Evolutionary conservation across 164 flowering plant genomes (phyloP).

Genomic region (Macadamia tetraphylla): DNA sequence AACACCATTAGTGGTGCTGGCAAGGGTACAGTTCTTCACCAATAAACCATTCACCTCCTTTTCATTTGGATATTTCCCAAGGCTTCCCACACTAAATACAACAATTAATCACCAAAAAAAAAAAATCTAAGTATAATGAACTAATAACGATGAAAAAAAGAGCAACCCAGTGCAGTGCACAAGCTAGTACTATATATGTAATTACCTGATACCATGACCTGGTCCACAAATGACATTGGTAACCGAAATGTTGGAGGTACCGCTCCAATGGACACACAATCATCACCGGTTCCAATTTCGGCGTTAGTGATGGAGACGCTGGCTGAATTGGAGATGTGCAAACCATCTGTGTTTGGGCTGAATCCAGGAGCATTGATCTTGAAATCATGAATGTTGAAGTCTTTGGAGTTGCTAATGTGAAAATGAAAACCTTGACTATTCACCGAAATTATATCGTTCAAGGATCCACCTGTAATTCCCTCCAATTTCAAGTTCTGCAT

Average conservation of each 20-base stretch:
- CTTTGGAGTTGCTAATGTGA: slow-evolving; percentile 8
- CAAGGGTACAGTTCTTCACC: slow-evolving; percentile 28
- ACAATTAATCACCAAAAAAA: too few relatives aligned
- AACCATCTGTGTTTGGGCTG: slow-evolving; percentile 43
- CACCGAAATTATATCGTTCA: slow-evolving; percentile 23
- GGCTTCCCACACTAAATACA: slow-evolving; percentile 32
- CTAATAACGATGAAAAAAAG: too few relatives aligned
- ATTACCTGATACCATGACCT: slow-evolving; percentile 36
- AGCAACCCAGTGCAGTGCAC: too few relatives aligned
- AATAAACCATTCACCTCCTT: slow-evolving; percentile 22
- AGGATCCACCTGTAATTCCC: slow-evolving; percentile 18
- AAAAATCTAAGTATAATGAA: too few relatives aligned
- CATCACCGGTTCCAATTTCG: slow-evolving; percentile 27
- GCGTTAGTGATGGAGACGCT: slow-evolving; percentile 17
- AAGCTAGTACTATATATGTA: too few relatives aligned
- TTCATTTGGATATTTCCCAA: slow-evolving; percentile 32
- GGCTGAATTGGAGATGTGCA: slow-evolving; percentile 18
- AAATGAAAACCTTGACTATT: slow-evolving; percentile 46
- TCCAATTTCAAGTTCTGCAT: slow-evolving; percentile 30
- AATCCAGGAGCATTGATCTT: slow-evolving; percentile 37
- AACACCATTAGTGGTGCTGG: slow-evolving; percentile 32
- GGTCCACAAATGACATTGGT: slow-evolving; percentile 23
- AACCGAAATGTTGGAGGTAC: slow-evolving; percentile 21
- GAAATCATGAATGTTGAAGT: slow-evolving; percentile 17
- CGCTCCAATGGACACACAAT: slow-evolving; percentile 30